phyloP scores from a whole-genome alignment of 768 basidiomycete species.

The Trametes punicea region DNA sequence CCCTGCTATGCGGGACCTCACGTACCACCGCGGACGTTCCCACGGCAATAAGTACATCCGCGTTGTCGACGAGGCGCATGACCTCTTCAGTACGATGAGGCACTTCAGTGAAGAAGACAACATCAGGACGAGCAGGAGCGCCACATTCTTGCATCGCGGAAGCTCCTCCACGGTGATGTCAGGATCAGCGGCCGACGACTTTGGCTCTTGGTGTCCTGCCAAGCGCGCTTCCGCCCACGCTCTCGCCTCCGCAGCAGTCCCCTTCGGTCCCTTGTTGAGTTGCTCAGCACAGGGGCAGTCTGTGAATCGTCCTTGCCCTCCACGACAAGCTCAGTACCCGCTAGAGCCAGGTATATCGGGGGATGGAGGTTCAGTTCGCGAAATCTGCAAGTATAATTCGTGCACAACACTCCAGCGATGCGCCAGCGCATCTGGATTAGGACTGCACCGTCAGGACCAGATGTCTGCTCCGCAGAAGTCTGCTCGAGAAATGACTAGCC shows the following conservation, averaged over 20 bases:
- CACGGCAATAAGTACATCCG: slow-evolving; percentile 35
- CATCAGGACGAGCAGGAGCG: slow-evolving; percentile 33
- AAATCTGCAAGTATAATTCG: slow-evolving; percentile 35
- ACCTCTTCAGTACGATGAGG: slow-evolving; percentile 30
- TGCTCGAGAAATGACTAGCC: slow-evolving; percentile 2
- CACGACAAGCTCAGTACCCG: slow-evolving; percentile 25
- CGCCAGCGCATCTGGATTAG: slow-evolving; percentile 59
- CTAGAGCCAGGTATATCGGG: slow-evolving; percentile 20
- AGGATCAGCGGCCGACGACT: slow-evolving; percentile 2
- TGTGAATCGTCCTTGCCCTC: slow-evolving; percentile 28
- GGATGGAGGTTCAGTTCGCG: slow-evolving; percentile 34
- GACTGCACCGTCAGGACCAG: not conserved
- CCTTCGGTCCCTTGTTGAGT: not conserved
- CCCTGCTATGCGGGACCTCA: too few relatives aligned
- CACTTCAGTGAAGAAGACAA: slow-evolving; percentile 40
- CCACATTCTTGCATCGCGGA: slow-evolving; percentile 33
- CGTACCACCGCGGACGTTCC: slow-evolving; percentile 36
- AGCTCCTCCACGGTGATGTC: slow-evolving; percentile 26
- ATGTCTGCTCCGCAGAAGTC: not conserved
- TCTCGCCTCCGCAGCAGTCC: slow-evolving; percentile 5
- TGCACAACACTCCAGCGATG: slow-evolving; percentile 49
- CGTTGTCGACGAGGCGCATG: slow-evolving; percentile 23
- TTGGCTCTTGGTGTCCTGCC: not conserved
- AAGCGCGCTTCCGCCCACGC: slow-evolving; percentile 7
- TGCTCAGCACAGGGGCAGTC: not conserved